phyloP scores from a whole-genome alignment of 1,139 yeast species.

The Magnusiomyces tetraspermus region DNA sequence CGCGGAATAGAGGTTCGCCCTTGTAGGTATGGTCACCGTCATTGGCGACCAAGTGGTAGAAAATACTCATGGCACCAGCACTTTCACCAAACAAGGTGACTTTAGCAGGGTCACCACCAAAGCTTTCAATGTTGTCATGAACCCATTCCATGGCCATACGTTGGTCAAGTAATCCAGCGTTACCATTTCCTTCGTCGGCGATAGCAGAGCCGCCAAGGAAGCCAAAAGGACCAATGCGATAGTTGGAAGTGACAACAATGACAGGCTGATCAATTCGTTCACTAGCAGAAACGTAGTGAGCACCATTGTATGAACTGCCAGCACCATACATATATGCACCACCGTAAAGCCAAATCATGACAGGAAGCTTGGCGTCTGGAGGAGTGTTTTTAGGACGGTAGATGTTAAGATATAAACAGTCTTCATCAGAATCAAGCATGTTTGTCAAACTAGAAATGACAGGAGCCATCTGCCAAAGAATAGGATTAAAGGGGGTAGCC shows the following conservation, averaged over 20 bases:
- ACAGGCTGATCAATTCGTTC: background rate
- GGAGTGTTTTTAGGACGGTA: slow-evolving; percentile 1
- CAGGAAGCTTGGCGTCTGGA: slow-evolving; percentile 1
- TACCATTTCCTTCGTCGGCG: slow-evolving; percentile 25
- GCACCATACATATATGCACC: slow-evolving; percentile 5
- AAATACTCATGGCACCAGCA: slow-evolving; percentile 29
- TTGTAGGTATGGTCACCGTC: slow-evolving; percentile 9
- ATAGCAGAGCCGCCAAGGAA: slow-evolving; percentile 19
- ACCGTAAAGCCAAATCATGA: slow-evolving; percentile 6
- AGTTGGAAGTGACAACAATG: background rate
- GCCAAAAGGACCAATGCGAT: slow-evolving; percentile 11
- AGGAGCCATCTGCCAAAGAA: background rate
- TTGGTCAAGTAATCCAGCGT: slow-evolving; percentile 28
- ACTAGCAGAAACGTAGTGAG: background rate
- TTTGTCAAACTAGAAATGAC: background rate
- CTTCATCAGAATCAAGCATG: slow-evolving; percentile 15
- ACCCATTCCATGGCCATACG: slow-evolving; percentile 29
- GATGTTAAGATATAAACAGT: slow-evolving; percentile 17
- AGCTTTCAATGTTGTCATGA: slow-evolving; percentile 22
- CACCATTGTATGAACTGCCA: slow-evolving; percentile 9
- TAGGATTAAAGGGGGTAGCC: background rate
- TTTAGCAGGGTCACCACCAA: slow-evolving; percentile 29
- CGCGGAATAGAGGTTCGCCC: slow-evolving; percentile 18
- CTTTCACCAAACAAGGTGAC: slow-evolving; percentile 28
- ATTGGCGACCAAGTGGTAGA: slow-evolving; percentile 19